A percentile compares a stretch with the other conserved stretches of the same genome.
Conservation (phyloP, 106 monocot genomes). For the Vanilla planifolia region DNA sequence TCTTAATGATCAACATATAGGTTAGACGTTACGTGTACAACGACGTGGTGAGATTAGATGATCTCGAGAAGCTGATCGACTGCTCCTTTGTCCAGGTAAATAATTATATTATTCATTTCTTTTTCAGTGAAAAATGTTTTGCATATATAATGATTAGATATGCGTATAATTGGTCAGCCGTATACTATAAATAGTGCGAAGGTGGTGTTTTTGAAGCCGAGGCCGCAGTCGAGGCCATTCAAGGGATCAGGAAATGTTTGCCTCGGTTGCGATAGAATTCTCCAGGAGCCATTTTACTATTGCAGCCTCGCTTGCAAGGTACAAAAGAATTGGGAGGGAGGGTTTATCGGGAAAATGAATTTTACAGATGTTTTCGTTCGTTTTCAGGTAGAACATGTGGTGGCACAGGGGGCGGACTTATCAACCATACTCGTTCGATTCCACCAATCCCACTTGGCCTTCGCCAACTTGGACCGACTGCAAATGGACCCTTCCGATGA, state of each 20-base stretch:
- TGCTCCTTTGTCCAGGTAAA: constrained; percentile 62
- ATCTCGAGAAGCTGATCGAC: constrained; percentile 59
- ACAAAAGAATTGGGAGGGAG: neutral
- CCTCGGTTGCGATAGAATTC: constrained; percentile 52
- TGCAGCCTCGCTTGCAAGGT: constrained; percentile 69
- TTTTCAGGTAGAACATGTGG: constrained; percentile 77
- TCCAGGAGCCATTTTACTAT: constrained; percentile 63
- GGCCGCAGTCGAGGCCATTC: constrained; percentile 52
- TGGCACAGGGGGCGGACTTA: constrained; percentile 66
- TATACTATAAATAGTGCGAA: constrained; percentile 67
- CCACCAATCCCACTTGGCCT: constrained; percentile 45
- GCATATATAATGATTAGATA: neutral
- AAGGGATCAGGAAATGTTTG: constrained; percentile 62
- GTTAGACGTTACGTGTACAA: constrained; percentile 55
- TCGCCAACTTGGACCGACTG: constrained; percentile 37
- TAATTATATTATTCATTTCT: neutral
- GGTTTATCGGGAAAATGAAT: neutral
- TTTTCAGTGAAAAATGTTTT: neutral
- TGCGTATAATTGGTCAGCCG: constrained; percentile 14
- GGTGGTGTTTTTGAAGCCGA: constrained; percentile 57
- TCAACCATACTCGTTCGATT: constrained; percentile 68
- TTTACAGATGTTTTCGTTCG: neutral
- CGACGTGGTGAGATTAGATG: constrained; percentile 55
- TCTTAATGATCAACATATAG: constrained; percentile 13
- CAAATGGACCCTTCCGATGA: constrained; percentile 25